These are phyloP conservation scores for Thymus quinquecostatus DNA, from an alignment of 257 asterid species.

Conservation along the genomic window DNA sequence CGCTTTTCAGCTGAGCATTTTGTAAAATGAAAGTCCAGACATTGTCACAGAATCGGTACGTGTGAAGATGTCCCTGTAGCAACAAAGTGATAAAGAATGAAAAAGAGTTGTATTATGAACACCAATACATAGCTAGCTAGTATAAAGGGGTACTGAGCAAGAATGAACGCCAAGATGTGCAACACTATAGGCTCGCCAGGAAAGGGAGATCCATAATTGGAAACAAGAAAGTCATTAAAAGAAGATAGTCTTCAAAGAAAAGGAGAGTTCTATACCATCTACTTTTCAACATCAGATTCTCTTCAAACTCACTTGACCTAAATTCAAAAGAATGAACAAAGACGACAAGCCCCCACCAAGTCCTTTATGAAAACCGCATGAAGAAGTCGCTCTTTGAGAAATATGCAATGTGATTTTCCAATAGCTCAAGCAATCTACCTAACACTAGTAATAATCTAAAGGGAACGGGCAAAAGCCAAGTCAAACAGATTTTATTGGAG, in stretches of 20 bases:
- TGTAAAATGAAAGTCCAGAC: constrained; percentile 99
- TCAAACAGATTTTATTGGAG: not conserved
- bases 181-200: not conserved
- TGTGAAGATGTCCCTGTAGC: constrained; percentile 96
- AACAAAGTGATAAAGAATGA: constrained; percentile 20
- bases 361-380: not conserved
- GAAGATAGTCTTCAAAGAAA: constrained; percentile 13
- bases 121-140: not conserved
- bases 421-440: constrained; percentile 11
- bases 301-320: not conserved
- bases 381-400: not conserved
- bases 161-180: not conserved
- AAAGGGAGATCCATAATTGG: constrained; percentile 4
- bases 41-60: constrained; percentile 97
- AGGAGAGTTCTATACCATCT: constrained; percentile 8
- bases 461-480: not conserved
- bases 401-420: not conserved
- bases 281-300: constrained; percentile 10
- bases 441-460: constrained; percentile 11
- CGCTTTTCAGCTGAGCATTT: constrained; percentile 81
- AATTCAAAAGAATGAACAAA: not conserved
- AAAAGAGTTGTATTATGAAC: constrained; percentile 12
- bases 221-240: constrained; percentile 2
- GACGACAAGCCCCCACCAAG: not conserved
- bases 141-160: not conserved